Conservation (phyloP, 2,329 filamentous ascomycete genomes). For the Emericellopsis cladophorae region DNA sequence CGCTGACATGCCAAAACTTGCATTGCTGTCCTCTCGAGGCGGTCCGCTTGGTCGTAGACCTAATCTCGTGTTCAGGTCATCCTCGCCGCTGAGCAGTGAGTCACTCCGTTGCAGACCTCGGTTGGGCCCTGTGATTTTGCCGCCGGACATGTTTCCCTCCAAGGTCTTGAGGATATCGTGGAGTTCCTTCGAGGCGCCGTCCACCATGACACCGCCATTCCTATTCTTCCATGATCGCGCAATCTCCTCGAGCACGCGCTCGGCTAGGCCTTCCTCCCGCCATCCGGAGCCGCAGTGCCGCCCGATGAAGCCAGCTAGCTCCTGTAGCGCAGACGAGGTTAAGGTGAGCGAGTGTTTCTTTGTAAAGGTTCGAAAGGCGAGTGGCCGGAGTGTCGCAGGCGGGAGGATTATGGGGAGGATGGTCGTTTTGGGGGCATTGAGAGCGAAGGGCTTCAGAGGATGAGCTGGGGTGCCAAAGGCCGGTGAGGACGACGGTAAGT, state of each 20-base stretch:
- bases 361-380: slow-evolving; percentile 91
- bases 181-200: slow-evolving; percentile 63
- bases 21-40: slow-evolving; percentile 46
- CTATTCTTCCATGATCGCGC: slow-evolving; percentile 85
- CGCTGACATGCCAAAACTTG: slow-evolving; percentile 51
- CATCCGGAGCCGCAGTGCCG: slow-evolving; percentile 91
- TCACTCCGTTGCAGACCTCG: slow-evolving; percentile 39
- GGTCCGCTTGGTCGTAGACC: slow-evolving; percentile 34
- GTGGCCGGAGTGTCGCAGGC: slow-evolving; percentile 70
- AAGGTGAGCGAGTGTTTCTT: slow-evolving; percentile 95
- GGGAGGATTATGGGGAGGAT: slow-evolving; percentile 85
- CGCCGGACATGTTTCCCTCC: slow-evolving; percentile 83
- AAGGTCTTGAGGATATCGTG: slow-evolving; percentile 73
- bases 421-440: slow-evolving; percentile 40
- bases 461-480: slow-evolving; percentile 81
- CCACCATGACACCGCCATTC: slow-evolving; percentile 82
- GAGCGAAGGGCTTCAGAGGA: slow-evolving; percentile 54
- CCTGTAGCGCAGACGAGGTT: slow-evolving; percentile 73
- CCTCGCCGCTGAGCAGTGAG: slow-evolving; percentile 47
- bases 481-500: slow-evolving; percentile 77
- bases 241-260: slow-evolving; percentile 83
- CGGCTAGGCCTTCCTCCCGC: slow-evolving; percentile 88
- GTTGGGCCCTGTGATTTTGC: slow-evolving; percentile 44
- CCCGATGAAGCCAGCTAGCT: slow-evolving; percentile 80
- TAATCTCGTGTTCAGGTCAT: slow-evolving; percentile 40